Conservation (phyloP, 805 yeast genomes). For the Cyberlindnera saturnus region DNA sequence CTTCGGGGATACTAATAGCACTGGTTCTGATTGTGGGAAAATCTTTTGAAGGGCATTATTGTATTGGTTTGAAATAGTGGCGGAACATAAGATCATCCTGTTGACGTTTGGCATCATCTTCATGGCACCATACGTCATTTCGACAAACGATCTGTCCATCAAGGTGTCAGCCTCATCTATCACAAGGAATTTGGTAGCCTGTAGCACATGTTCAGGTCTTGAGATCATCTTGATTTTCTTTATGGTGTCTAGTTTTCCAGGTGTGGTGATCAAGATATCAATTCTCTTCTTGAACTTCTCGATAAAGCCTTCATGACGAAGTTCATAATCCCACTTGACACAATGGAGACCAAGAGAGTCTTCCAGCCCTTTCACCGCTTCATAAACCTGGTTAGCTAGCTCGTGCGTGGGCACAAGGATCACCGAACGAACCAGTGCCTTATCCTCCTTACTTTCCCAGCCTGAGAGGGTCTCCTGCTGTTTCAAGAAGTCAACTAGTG, state of each 20-base stretch:
- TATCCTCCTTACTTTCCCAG: slow-evolving; percentile 29
- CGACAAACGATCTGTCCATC: slow-evolving; percentile 73
- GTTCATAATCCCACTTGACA: slow-evolving; percentile 58
- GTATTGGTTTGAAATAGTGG: slow-evolving; percentile 81
- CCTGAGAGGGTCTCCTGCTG: slow-evolving; percentile 37
- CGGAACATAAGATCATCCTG: slow-evolving; percentile 75
- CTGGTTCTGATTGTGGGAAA: slow-evolving; percentile 60
- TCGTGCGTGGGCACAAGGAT: slow-evolving; percentile 90
- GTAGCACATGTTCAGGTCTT: slow-evolving; percentile 33
- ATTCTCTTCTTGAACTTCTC: slow-evolving; percentile 45
- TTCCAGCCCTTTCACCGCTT: slow-evolving; percentile 29
- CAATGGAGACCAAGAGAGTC: slow-evolving; percentile 36
- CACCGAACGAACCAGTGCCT: slow-evolving; percentile 55
- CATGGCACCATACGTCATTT: slow-evolving; percentile 54
- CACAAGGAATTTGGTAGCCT: slow-evolving; percentile 54
- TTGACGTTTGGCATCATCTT: slow-evolving; percentile 44
- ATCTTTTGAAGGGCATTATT: slow-evolving; percentile 50
- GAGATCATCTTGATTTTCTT: slow-evolving; percentile 28
- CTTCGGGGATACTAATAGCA: slow-evolving; percentile 60
- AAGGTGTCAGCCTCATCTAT: slow-evolving; percentile 94
- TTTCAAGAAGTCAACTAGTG: slow-evolving; percentile 62
- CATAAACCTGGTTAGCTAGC: slow-evolving; percentile 72
- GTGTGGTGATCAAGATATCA: slow-evolving; percentile 83
- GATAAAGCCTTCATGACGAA: slow-evolving; percentile 47
- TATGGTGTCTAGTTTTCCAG: slow-evolving; percentile 55